phyloP scores from a whole-genome alignment of 2,329 filamentous ascomycete genomes.

The Xylariaceae sp. region DNA sequence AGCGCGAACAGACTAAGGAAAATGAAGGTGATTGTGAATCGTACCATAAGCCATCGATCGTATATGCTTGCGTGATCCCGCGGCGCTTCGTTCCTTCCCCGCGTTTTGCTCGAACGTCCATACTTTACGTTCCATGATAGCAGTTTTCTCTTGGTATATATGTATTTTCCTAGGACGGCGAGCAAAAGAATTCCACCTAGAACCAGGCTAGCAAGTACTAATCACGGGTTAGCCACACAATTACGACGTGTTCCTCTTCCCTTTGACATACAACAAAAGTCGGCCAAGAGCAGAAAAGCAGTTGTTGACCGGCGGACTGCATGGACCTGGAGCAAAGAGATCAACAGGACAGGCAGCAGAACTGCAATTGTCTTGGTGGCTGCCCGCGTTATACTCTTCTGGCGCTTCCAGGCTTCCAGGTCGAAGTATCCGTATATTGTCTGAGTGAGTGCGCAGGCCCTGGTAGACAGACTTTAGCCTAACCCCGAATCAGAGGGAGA shows the following conservation, averaged over 20 bases:
- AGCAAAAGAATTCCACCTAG: slow-evolving; percentile 27
- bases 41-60: slow-evolving; percentile 30
- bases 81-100: background rate
- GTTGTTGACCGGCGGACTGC: background rate
- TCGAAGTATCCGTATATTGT: slow-evolving; percentile 27
- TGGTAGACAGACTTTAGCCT: background rate
- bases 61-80: slow-evolving; percentile 22
- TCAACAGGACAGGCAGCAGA: slow-evolving; percentile 1
- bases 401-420: slow-evolving; percentile 24
- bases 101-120: background rate
- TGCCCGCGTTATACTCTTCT: background rate
- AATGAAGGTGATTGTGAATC: slow-evolving; percentile 32
- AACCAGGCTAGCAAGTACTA: slow-evolving; percentile 30
- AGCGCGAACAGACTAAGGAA: slow-evolving; percentile 16
- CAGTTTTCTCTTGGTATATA: slow-evolving; percentile 16
- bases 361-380: background rate
- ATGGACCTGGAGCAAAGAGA: background rate
- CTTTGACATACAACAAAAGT: slow-evolving; percentile 2
- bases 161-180: slow-evolving; percentile 22
- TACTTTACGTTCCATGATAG: background rate
- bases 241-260: too few species aligned
- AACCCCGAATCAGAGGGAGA: background rate
- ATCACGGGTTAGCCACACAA: background rate
- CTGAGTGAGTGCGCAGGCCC: slow-evolving; percentile 25
- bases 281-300: slow-evolving; percentile 1